These are phyloP conservation scores for Hericium rajendrae DNA, from an alignment of 768 basidiomycete genomes.

Conservation along the genomic window DNA sequence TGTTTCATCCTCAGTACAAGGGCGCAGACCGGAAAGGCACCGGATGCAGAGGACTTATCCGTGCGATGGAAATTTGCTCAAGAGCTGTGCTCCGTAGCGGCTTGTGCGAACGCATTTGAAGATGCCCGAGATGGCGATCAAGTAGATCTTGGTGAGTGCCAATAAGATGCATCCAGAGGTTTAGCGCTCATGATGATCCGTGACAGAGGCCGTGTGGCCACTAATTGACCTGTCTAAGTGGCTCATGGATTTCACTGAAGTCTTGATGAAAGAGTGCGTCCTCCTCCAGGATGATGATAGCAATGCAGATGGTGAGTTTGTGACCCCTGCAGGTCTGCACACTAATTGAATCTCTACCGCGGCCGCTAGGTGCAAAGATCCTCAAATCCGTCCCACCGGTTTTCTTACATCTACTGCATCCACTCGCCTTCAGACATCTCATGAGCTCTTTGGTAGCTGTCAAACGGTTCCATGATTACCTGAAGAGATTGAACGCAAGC, in stretches of 20 bases:
- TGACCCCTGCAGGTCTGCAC: background rate
- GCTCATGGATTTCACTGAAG: constrained; percentile 53
- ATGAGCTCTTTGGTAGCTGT: constrained; percentile 43
- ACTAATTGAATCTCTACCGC: background rate
- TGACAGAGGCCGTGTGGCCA: constrained; percentile 63
- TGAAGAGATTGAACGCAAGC: constrained; percentile 43
- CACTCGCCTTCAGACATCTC: constrained; percentile 46
- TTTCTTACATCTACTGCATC: constrained; percentile 55
- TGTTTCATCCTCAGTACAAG: background rate
- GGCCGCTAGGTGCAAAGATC: background rate
- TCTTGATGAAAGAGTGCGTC: constrained; percentile 45
- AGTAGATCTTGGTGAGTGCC: constrained; percentile 51
- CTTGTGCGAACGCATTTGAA: constrained; percentile 55
- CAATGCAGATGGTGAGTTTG: constrained; percentile 1
- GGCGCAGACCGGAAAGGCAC: constrained; percentile 1
- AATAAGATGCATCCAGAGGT: background rate
- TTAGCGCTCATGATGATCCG: constrained; percentile 1
- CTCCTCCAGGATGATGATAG: constrained; percentile 21
- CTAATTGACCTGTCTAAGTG: constrained; percentile 53
- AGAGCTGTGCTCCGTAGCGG: constrained; percentile 54
- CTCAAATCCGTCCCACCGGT: constrained; percentile 18
- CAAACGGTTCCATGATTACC: constrained; percentile 43
- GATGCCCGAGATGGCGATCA: constrained; percentile 50
- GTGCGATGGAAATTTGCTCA: constrained; percentile 52
- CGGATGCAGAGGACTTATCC: constrained; percentile 32